Conservation (phyloP, 495 filamentous ascomycete genomes). For the Penicillium taxi region DNA sequence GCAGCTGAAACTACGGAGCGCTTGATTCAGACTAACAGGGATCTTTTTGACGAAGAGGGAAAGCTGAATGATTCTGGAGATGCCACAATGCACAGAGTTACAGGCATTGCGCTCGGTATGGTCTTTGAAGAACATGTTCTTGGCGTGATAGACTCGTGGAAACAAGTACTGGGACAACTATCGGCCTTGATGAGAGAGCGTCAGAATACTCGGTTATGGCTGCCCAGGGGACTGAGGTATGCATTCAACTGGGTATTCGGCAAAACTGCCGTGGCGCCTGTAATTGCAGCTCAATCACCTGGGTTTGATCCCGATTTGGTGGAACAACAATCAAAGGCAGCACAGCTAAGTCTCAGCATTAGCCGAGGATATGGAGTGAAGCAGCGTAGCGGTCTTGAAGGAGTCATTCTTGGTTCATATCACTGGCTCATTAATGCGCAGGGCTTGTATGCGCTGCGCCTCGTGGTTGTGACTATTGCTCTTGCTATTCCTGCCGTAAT, state of each 20-base stretch:
- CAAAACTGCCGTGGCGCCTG: conserved; percentile 12
- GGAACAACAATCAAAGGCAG: conserved; percentile 17
- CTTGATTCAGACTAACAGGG: conserved; percentile 16
- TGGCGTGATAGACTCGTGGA: conserved; percentile 15
- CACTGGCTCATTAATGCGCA: conserved; percentile 29
- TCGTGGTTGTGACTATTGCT: conserved; percentile 37
- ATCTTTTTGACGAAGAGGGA: conserved; percentile 22
- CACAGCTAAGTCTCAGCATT: conserved; percentile 24
- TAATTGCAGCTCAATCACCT: conserved; percentile 6
- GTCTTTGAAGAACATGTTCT: conserved; percentile 27
- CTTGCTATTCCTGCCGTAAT: conserved; percentile 32
- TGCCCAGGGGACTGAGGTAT: conserved; percentile 21
- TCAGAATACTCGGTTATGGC: conserved; percentile 16
- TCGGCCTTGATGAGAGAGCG: conserved; percentile 18
- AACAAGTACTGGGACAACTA: conserved; percentile 13
- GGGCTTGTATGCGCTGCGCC: conserved; percentile 30
- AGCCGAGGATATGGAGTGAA: conserved; percentile 21
- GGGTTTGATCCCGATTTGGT: conserved; percentile 18
- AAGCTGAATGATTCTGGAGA: conserved; percentile 11
- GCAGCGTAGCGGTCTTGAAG: conserved; percentile 16
- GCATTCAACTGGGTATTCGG: conserved; percentile 16
- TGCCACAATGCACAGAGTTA: conserved; percentile 8
- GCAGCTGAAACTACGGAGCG: conserved; percentile 20
- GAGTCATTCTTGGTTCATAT: conserved; percentile 18
- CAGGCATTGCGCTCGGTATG: conserved; percentile 20